Evolutionary conservation across 495 filamentous ascomycete species (phyloP).

Genomic region (Lepidopterella palustris): DNA sequence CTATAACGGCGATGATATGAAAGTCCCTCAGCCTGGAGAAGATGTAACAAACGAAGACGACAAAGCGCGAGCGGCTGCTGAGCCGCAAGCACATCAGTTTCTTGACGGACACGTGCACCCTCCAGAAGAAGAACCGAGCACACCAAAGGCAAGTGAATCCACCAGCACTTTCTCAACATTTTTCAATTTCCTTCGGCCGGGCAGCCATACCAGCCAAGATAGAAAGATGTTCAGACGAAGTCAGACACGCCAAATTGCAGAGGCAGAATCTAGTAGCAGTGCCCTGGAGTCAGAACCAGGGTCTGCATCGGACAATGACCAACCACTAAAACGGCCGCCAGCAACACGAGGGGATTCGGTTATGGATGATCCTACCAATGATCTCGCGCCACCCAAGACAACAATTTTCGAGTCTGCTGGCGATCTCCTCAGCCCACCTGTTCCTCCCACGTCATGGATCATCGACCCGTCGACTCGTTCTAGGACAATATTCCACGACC

Average conservation of each 20-base stretch:
- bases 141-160: conserved; percentile 1
- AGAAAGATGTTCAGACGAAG: conserved; percentile 33
- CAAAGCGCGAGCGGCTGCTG: conserved; percentile 25
- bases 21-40: conserved; percentile 55
- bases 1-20: conserved; percentile 28
- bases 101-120: conserved; percentile 31
- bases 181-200: conserved; percentile 35
- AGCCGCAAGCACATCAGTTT: conserved; percentile 25
- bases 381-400: conserved; percentile 75
- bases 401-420: conserved; percentile 92
- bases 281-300: conserved; percentile 10
- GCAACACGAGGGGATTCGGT: conserved; percentile 43
- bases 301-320: conserved; percentile 9
- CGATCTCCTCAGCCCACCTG: conserved; percentile 82
- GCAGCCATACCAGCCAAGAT: conserved; percentile 31
- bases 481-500: conserved; percentile 93
- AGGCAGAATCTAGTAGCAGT: background rate
- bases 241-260: conserved; percentile 27
- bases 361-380: conserved; percentile 40
- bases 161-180: conserved; percentile 30
- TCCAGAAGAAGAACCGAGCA: conserved; percentile 30
- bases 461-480: conserved; percentile 75
- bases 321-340: conserved; percentile 26
- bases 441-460: conserved; percentile 74
- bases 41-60: conserved; percentile 52